Conservation (phyloP, 345 rosid genomes). For the Fremontodendron californicum region DNA sequence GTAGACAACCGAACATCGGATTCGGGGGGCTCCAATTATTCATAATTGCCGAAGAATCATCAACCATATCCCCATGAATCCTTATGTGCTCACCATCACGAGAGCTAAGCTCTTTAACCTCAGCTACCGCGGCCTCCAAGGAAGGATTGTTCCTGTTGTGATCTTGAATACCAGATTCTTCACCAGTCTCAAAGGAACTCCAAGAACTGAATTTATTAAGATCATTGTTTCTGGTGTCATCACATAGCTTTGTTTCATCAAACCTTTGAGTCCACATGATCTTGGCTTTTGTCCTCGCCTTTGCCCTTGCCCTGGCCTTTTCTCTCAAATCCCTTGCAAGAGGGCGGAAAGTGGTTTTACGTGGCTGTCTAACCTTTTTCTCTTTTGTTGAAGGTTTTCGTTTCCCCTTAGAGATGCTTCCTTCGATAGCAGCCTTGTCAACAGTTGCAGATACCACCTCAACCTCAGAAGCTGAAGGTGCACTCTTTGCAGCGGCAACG, state of each 20-base stretch:
- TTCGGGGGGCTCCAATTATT: constrained; percentile 35
- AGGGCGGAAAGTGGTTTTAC: constrained; percentile 24
- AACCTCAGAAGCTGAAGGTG: constrained; percentile 46
- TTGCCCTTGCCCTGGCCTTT: constrained; percentile 70
- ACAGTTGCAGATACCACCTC: constrained; percentile 38
- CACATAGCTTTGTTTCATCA: constrained; percentile 16
- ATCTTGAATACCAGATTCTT: constrained; percentile 17
- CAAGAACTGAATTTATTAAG: constrained; percentile 21
- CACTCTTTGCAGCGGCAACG: constrained; percentile 14
- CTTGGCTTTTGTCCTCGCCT: constrained; percentile 57
- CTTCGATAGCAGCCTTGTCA: constrained; percentile 15
- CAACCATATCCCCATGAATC: constrained; percentile 19
- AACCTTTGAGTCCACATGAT: constrained; percentile 20
- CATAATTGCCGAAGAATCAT: constrained; percentile 24
- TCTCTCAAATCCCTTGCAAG: constrained; percentile 48
- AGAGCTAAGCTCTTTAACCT: constrained; percentile 16
- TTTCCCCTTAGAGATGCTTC: constrained; percentile 22
- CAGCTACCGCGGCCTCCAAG: not conserved
- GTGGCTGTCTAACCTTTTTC: constrained; percentile 26
- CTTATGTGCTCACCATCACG: not conserved
- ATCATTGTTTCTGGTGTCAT: constrained; percentile 3
- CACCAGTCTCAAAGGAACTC: constrained; percentile 17
- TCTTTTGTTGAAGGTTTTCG: constrained; percentile 21
- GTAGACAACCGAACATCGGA: constrained; percentile 23
- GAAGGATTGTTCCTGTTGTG: constrained; percentile 11